These are phyloP conservation scores for Aspergillus caelatus DNA, from an alignment of 2,329 filamentous ascomycete species.

Conservation along the genomic window DNA sequence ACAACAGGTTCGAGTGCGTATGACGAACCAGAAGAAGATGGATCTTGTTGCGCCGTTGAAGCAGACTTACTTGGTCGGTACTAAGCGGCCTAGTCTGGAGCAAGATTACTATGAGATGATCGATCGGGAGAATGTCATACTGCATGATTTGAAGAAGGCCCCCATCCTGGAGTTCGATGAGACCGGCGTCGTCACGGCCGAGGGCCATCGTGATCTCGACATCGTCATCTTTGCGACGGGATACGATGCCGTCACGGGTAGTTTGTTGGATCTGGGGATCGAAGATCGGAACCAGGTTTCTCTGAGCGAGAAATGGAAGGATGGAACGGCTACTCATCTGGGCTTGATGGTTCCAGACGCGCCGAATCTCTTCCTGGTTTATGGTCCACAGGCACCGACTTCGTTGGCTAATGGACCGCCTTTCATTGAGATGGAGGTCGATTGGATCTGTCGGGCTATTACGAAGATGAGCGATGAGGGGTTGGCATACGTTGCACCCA, in stretches of 20 bases:
- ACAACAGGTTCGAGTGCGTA: slow-evolving; percentile 52
- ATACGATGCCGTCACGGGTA: slow-evolving; percentile 19
- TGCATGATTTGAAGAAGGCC: slow-evolving; percentile 49
- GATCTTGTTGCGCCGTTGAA: slow-evolving; percentile 56
- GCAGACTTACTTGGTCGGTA: slow-evolving; percentile 57
- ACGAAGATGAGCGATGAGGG: slow-evolving; percentile 18
- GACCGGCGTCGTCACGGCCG: slow-evolving; percentile 40
- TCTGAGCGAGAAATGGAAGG: slow-evolving; percentile 20
- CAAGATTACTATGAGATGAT: slow-evolving; percentile 54
- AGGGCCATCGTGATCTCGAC: background rate
- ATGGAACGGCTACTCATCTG: slow-evolving; percentile 32
- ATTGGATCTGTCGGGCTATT: slow-evolving; percentile 25
- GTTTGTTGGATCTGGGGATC: slow-evolving; percentile 18
- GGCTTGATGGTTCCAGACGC: slow-evolving; percentile 44
- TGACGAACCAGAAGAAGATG: slow-evolving; percentile 52
- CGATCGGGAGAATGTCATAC: slow-evolving; percentile 48
- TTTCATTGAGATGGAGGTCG: slow-evolving; percentile 39
- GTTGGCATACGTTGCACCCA: slow-evolving; percentile 14
- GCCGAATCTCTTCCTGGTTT: slow-evolving; percentile 50
- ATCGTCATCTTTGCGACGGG: slow-evolving; percentile 13
- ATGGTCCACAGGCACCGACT: slow-evolving; percentile 41
- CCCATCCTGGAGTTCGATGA: slow-evolving; percentile 45
- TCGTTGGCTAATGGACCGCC: slow-evolving; percentile 40
- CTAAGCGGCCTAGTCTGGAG: slow-evolving; percentile 53
- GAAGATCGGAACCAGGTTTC: slow-evolving; percentile 14